Conservation (phyloP, 208 protist species). For the Sergeia podlipaevii region DNA sequence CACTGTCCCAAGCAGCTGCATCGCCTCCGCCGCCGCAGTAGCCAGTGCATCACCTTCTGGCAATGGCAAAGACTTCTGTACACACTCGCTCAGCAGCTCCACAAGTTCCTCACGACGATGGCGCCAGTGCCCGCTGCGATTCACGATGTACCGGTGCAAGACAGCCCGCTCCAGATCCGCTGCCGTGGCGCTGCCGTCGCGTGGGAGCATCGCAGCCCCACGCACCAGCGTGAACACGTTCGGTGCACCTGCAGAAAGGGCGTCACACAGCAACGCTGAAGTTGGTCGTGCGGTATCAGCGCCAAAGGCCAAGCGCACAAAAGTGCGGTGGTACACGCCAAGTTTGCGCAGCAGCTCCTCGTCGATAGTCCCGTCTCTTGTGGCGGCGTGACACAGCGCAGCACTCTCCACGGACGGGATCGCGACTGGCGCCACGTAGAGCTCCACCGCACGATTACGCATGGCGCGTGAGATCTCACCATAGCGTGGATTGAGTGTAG, state of each 20-base stretch:
- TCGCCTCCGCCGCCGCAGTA: background rate
- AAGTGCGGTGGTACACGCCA: conserved; percentile 65
- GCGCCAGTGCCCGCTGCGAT: conserved; percentile 75
- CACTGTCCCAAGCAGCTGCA: background rate
- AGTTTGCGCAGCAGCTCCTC: conserved; percentile 8
- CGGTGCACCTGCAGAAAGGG: conserved; percentile 65
- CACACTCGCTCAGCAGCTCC: conserved; percentile 22
- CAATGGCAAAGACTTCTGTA: background rate
- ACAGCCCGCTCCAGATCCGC: conserved; percentile 27
- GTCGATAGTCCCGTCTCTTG: background rate
- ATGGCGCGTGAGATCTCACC: conserved; percentile 99
- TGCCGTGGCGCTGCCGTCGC: background rate
- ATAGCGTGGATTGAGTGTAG: conserved; percentile 96
- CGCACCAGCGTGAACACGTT: conserved; percentile 84
- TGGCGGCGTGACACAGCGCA: conserved; percentile 16
- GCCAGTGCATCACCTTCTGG: background rate
- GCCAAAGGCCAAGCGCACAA: conserved; percentile 60
- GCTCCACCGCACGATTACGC: conserved; percentile 98
- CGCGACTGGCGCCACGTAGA: conserved; percentile 85
- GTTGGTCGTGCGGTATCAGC: conserved; percentile 49
- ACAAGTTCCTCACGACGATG: conserved; percentile 36
- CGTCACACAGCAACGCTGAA: conserved; percentile 57
- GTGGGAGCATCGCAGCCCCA: conserved; percentile 44
- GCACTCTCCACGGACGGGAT: conserved; percentile 73
- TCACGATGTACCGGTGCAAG: conserved; percentile 77